A percentile compares a stretch with the other conserved stretches of the same genome.
Conservation (phyloP, 257 asterid species). For the Lycium ferocissimum region DNA sequence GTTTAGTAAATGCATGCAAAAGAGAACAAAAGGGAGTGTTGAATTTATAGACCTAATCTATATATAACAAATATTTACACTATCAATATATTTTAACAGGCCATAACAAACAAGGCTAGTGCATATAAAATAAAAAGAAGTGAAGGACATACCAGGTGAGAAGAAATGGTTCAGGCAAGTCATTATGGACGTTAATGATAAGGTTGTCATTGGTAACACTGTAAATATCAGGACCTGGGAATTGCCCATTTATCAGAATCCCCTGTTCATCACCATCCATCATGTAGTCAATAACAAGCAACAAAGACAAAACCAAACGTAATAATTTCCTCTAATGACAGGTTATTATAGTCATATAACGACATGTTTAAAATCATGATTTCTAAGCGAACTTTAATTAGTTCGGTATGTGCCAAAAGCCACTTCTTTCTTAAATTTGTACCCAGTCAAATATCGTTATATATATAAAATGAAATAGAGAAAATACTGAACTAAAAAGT, state of each 20-base stretch:
- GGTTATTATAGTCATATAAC: no score
- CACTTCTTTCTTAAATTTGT: no score
- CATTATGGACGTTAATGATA: conserved; percentile 66
- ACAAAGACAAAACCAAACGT: neutral
- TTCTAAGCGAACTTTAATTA: no score
- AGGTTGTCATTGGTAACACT: conserved; percentile 74
- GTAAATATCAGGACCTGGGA: conserved; percentile 77
- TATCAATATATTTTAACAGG: neutral
- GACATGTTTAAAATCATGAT: no score
- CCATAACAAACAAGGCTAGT: neutral
- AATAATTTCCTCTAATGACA: no score
- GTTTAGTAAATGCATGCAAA: neutral
- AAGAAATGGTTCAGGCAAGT: conserved; percentile 81
- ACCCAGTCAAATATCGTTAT: no score
- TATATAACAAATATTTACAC: neutral
- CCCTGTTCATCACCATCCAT: conserved; percentile 48
- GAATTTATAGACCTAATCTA: neutral
- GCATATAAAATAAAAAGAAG: neutral
- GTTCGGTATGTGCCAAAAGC: no score
- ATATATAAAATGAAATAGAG: no score
- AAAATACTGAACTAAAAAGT: neutral
- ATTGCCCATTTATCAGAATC: conserved; percentile 73
- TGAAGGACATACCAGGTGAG: conserved; percentile 59
- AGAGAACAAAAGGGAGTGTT: neutral
- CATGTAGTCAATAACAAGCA: no score